Evolutionary conservation across 2,329 filamentous ascomycete genomes (phyloP), one percentile per base, ranked within the genome.

Genomic region (Sporothrix curviconia): DNA sequence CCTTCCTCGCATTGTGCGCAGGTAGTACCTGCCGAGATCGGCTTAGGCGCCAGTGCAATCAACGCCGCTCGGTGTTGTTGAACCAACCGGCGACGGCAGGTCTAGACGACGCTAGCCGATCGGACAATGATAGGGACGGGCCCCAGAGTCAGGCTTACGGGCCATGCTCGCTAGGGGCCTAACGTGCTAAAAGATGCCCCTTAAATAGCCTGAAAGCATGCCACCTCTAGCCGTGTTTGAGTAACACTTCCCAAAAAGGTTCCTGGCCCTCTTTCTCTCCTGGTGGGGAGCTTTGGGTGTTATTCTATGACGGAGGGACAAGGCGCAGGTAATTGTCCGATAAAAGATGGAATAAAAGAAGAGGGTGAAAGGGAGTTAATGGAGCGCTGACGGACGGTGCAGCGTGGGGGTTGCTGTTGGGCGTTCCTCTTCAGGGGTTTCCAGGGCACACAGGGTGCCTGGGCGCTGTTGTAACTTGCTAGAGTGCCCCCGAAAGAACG

Each of bases 1-100:
- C 28, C 28, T 32, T 32, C 28, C 28, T 32, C 28, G 28, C 28
- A 32, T 32, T 11, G 28, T 11, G 51, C 37, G 37, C 25, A 43
- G 43, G 32, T 11, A 32, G 11, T 42, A 30, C 39, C 51, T 44
- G 51, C 51, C 51, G 52, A 55, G 30, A 55, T 55, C 52, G 52
- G 52, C 40, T 22, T 43, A 34, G 37, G 37, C 25, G 50, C 37
- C 8, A 36, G 46, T n/a, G n/a, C n/a, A 8, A 12, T 9, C 22
- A 40, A 22, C 9, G 47, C 47, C 47, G 32, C 47, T 50, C 47
- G 47, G 47, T 22, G 47, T 30, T 50, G 47, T 50, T 37, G 7
- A n/a, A n/a, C n/a, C n/a, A n/a, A n/a, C n/a, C n/a, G n/a, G n/a
- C 14, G 8, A 22, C 47, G 32, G 32, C 47, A 17, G 32, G 32